Evolutionary conservation across 495 filamentous ascomycete genomes (phyloP).

Genomic region (Trichoderma gamsii): DNA sequence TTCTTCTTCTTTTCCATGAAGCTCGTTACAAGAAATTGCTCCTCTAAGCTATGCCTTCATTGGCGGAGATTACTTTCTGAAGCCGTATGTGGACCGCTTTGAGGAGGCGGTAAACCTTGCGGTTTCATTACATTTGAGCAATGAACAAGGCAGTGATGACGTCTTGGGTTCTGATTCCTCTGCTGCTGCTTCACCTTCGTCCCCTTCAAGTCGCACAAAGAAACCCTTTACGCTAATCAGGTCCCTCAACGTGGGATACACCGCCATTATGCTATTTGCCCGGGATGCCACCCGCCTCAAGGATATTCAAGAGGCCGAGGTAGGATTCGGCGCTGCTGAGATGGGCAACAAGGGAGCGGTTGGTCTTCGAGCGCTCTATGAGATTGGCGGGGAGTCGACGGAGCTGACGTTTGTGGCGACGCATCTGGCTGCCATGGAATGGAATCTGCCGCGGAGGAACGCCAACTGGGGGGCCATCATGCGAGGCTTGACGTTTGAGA

Average conservation of each 20-base stretch:
- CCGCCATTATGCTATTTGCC: conserved; percentile 76
- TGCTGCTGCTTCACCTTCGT: conserved; percentile 11
- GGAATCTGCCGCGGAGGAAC: conserved; percentile 64
- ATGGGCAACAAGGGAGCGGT: conserved; percentile 97
- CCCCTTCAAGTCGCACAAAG: background rate
- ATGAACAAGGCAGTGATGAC: conserved; percentile 15
- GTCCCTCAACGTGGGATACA: conserved; percentile 76
- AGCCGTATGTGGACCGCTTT: conserved; percentile 66
- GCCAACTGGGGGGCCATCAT: conserved; percentile 79
- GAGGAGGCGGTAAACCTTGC: conserved; percentile 63
- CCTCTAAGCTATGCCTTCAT: conserved; percentile 79
- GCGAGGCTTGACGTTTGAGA: conserved; percentile 66
- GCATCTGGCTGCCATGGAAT: conserved; percentile 85
- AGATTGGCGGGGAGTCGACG: conserved; percentile 31
- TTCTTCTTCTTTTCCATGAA: conserved; percentile 25
- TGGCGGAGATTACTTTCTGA: conserved; percentile 66
- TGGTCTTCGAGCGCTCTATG: conserved; percentile 62
- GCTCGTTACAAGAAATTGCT: conserved; percentile 83
- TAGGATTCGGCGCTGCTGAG: conserved; percentile 72
- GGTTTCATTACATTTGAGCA: conserved; percentile 29
- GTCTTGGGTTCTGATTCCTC: background rate
- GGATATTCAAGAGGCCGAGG: conserved; percentile 61
- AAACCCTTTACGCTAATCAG: conserved; percentile 44
- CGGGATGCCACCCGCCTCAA: conserved; percentile 50
- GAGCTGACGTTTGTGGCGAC: conserved; percentile 79